Base-by-base conservation (phyloP, 768 basidiomycete genomes). In the Leccinum boreale region DNA sequence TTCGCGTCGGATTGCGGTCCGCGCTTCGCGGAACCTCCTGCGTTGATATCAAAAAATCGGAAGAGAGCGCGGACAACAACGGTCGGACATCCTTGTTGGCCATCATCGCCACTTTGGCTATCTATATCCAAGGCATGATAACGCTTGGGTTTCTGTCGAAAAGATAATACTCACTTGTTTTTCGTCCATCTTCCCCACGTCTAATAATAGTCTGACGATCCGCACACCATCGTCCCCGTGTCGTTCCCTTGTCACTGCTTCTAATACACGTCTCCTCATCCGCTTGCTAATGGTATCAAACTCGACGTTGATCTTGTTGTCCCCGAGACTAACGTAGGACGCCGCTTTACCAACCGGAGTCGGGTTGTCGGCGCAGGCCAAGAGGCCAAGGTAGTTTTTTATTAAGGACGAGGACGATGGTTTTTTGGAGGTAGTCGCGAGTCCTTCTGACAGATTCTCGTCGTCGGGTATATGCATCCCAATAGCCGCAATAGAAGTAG, bases 1-100 rank as follows among this genome's bases (percentile, higher is more conserved):
- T 94, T 24, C 94, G 81, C 0, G 87, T 83, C 4, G 94, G 91
- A 71, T 92, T 92, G 50, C 94, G 89, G 70, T 96, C 94, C 24
- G 89, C 86, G 62, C 87, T 91, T 73, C 89, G 90, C 5, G 97
- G 90, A 2, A 98, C 88, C 73, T 98, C 95, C 76, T 97, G 94
- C 11, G 90, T 88, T 67, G 90, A 92, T 64, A 98, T 86, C 54
- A 98, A 69, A 33, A 85, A 87, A 66, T 95, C 87, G 3, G 86
- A 29, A 78, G 92, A 86, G 51, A 99, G 81, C 4, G 85, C 84
- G 21, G 90, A 82, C 55, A 97, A 78, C 48, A 92, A 75, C 4
- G 31, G 31, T 31, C 31, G 31, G 55, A 91, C 88, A 62, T 94
- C 90, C 70, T 92, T 93, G 33, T 89, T 80, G 2, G 92, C 83